These are phyloP conservation scores for Plasmodium inui DNA, from an alignment of 169 alveolate genomes.

Conservation along the genomic window DNA sequence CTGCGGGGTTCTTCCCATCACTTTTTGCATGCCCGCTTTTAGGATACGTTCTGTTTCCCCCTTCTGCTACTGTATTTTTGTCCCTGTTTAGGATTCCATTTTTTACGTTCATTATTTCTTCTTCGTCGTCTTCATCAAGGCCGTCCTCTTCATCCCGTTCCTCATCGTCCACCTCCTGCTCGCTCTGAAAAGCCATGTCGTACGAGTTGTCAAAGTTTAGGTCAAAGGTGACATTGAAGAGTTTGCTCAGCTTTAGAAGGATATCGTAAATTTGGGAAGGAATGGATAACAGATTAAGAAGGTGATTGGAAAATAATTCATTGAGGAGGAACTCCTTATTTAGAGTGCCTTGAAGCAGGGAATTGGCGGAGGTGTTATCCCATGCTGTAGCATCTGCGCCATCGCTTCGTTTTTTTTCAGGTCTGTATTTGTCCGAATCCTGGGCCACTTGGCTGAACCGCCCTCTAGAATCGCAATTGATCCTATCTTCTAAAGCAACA, in stretches of 20 bases:
- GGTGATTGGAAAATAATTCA: slow-evolving; percentile 72
- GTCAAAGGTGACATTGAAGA: slow-evolving; percentile 48
- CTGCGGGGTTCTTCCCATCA: slow-evolving; percentile 7
- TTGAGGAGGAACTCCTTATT: slow-evolving; percentile 49
- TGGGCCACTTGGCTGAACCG: background rate
- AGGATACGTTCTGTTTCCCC: background rate
- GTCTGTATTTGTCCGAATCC: background rate
- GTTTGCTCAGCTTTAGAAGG: slow-evolving; percentile 35
- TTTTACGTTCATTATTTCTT: slow-evolving; percentile 27
- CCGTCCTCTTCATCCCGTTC: slow-evolving; percentile 15
- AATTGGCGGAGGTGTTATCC: background rate
- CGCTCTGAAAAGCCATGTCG: slow-evolving; percentile 16
- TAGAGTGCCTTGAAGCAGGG: background rate
- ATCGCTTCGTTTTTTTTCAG: background rate
- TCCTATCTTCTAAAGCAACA: background rate
- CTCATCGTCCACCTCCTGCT: background rate
- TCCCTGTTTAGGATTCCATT: slow-evolving; percentile 6
- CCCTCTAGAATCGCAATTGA: background rate
- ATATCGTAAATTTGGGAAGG: slow-evolving; percentile 74
- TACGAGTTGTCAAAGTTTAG: slow-evolving; percentile 65
- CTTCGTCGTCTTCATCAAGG: slow-evolving; percentile 8
- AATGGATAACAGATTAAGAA: slow-evolving; percentile 55
- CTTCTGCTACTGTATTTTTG: background rate
- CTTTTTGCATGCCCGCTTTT: background rate
- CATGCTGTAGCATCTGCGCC: background rate